phyloP scores from a whole-genome alignment of 2,329 filamentous ascomycete species.

The Fusarium sacchari region DNA sequence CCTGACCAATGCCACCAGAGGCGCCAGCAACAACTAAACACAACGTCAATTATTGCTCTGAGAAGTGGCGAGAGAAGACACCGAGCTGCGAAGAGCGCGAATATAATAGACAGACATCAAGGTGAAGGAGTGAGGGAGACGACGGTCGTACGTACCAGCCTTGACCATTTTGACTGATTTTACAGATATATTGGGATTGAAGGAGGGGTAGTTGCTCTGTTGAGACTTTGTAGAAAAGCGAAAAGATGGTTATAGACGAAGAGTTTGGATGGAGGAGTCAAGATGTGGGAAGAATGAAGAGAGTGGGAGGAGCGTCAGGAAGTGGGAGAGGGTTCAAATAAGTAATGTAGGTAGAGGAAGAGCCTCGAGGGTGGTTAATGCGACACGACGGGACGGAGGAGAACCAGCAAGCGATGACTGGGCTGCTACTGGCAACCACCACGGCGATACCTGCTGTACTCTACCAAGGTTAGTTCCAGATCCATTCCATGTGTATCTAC shows the following conservation, averaged over 20 bases:
- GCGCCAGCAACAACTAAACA: constrained; percentile 85
- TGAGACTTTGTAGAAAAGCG: constrained; percentile 4
- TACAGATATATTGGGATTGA: constrained; percentile 19
- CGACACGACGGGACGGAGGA: constrained; percentile 10
- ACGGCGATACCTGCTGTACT: constrained; percentile 24
- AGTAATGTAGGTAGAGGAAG: constrained; percentile 30
- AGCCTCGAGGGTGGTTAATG: constrained; percentile 28
- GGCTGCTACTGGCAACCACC: constrained; percentile 17
- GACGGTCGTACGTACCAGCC: constrained; percentile 60
- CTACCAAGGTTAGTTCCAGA: background rate
- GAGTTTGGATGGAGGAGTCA: constrained; percentile 13
- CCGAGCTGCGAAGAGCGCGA: background rate
- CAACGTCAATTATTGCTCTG: constrained; percentile 12
- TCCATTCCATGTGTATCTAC: background rate
- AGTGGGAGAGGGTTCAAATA: constrained; percentile 40
- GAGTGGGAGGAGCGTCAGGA: constrained; percentile 9
- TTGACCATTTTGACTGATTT: constrained; percentile 64
- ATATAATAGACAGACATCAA: background rate
- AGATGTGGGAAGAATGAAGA: constrained; percentile 13
- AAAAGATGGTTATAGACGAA: constrained; percentile 7
- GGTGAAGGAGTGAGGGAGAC: constrained; percentile 37
- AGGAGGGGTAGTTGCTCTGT: background rate
- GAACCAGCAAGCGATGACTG: constrained; percentile 19
- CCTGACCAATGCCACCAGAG: constrained; percentile 98
- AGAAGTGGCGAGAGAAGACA: background rate